Percentiles rank a stretch among this genome's conserved stretches.
phyloP scores from a whole-genome alignment of 176 grass and related monocot species.

The Themeda triandra region DNA sequence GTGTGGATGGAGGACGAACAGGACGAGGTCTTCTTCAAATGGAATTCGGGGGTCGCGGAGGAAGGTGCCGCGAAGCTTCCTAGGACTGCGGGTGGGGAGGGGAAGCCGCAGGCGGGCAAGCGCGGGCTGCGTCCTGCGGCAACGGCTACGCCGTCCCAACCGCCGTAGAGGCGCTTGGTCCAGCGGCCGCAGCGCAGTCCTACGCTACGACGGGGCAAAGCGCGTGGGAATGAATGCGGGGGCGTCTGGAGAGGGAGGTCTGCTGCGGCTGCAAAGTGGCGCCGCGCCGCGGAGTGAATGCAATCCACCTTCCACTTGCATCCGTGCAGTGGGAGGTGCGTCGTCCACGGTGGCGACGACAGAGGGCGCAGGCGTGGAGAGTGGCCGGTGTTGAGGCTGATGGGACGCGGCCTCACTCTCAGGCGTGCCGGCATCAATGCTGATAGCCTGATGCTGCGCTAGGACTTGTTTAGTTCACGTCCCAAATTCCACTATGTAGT shows the following conservation, averaged over 20 bases:
- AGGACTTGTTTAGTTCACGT: too few species aligned
- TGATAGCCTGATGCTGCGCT: too few species aligned
- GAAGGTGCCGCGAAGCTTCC: conserved; percentile 49
- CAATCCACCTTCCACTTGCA: too few species aligned
- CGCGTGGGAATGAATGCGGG: neutral
- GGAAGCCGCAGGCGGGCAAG: too few species aligned
- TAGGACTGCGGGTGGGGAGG: neutral
- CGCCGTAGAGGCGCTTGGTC: neutral
- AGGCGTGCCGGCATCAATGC: too few species aligned
- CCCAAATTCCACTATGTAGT: too few species aligned
- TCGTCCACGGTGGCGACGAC: neutral
- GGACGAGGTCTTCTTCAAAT: neutral
- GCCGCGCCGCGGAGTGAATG: too few species aligned
- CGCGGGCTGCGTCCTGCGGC: neutral
- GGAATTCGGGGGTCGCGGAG: neutral
- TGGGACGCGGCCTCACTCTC: too few species aligned
- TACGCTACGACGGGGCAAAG: neutral
- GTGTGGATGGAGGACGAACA: neutral
- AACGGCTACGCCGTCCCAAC: neutral
- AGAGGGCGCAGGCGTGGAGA: neutral
- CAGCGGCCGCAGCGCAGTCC: neutral
- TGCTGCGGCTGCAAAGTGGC: neutral
- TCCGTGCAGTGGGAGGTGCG: too few species aligned
- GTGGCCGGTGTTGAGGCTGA: too few species aligned
- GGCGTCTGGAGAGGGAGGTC: fast-evolving